Evolutionary conservation across 2,329 filamentous ascomycete genomes (phyloP).

Genomic region (Myriosclerotinia duriaeana): DNA sequence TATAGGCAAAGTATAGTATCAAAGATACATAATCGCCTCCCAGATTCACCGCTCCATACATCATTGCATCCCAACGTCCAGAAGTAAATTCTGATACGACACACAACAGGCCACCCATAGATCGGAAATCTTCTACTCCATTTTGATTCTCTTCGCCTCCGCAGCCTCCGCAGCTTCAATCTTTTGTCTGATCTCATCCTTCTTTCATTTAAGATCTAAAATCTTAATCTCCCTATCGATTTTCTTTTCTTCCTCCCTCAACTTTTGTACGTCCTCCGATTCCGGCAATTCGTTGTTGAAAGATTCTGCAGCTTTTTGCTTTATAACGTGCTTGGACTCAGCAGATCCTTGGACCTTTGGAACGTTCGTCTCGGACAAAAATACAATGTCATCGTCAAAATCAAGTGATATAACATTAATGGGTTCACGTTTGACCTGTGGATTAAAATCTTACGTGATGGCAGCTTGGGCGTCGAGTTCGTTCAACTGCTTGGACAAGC

Average conservation of each 20-base stretch:
- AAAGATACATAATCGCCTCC: background rate
- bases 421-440: background rate
- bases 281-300: background rate
- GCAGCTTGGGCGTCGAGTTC: too few species aligned
- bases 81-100: too few species aligned
- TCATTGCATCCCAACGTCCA: background rate
- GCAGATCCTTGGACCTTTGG: too few species aligned
- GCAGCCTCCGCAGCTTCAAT: background rate
- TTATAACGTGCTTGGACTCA: background rate
- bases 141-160: background rate
- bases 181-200: background rate
- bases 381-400: background rate
- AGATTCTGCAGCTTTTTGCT: background rate
- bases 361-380: background rate
- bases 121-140: background rate
- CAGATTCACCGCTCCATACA: background rate
- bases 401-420: background rate
- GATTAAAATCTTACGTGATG: background rate
- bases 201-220: background rate
- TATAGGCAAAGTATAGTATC: background rate
- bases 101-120: background rate
- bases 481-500: too few species aligned
- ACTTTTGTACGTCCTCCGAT: background rate
- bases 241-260: background rate
- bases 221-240: background rate